Conservation (phyloP, 176 grass and related monocot species). For the Calamus simplicifolius region DNA sequence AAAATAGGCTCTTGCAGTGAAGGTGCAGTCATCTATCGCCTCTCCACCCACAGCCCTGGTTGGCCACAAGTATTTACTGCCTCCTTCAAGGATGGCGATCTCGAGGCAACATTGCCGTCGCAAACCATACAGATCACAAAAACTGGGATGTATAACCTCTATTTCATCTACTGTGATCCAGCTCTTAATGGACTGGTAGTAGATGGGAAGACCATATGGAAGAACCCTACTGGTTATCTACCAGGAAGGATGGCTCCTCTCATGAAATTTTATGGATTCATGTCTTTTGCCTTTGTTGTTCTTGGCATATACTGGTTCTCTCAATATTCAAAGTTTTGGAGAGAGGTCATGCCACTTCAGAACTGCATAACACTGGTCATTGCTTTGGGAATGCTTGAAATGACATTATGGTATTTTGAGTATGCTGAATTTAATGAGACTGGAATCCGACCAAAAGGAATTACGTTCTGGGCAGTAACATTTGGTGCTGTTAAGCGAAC, state of each 20-base stretch:
- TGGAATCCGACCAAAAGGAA: conserved; percentile 50
- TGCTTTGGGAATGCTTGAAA: conserved; percentile 71
- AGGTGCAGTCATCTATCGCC: conserved; percentile 31
- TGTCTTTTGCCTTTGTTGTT: conserved; percentile 62
- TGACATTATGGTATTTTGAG: conserved; percentile 64
- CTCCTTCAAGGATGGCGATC: conserved; percentile 22
- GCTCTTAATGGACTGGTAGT: conserved; percentile 17
- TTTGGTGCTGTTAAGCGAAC: conserved; percentile 36
- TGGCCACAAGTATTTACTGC: conserved; percentile 44
- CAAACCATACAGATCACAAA: conserved; percentile 41
- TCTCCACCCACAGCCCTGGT: conserved; percentile 1
- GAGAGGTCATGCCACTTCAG: conserved; percentile 59
- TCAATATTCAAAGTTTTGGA: conserved; percentile 52
- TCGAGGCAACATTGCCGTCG: conserved; percentile 32
- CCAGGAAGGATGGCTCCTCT: conserved; percentile 76
- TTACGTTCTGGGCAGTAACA: conserved; percentile 65
- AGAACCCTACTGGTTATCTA: conserved; percentile 63
- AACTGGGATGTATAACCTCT: conserved; percentile 80
- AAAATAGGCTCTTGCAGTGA: conserved; percentile 37
- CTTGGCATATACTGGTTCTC: conserved; percentile 60
- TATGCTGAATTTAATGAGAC: conserved; percentile 46
- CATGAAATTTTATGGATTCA: conserved; percentile 51
- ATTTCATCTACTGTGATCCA: conserved; percentile 57
- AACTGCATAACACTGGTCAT: conserved; percentile 55
- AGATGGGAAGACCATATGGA: conserved; percentile 74